Conservation (phyloP, 1,284 basidiomycete genomes). For the Leccinum angustisporum region DNA sequence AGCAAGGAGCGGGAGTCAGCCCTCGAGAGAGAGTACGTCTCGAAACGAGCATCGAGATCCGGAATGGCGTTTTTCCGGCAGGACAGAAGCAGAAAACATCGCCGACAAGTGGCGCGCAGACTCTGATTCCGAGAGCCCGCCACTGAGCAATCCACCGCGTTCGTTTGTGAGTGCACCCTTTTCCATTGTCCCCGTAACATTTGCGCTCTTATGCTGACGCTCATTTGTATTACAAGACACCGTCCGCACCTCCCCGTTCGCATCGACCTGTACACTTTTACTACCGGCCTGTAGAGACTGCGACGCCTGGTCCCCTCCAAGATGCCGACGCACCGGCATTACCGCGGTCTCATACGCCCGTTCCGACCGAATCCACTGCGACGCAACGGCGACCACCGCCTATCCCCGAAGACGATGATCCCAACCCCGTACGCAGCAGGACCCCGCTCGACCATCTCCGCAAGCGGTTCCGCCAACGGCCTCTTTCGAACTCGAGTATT, state of each 20-base stretch:
- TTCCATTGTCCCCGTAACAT: neutral
- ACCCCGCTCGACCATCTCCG: constrained; percentile 27
- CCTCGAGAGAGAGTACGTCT: constrained; percentile 18
- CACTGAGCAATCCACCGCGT: constrained; percentile 19
- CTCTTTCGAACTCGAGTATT: constrained; percentile 28
- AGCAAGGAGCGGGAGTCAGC: constrained; percentile 28
- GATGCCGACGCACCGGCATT: constrained; percentile 10
- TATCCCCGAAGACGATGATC: constrained; percentile 3
- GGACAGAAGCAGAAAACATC: constrained; percentile 30
- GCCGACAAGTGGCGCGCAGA: constrained; percentile 33
- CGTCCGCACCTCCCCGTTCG: constrained; percentile 11
- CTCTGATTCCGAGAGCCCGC: constrained; percentile 16
- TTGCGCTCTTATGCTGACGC: constrained; percentile 6
- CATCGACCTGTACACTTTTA: constrained; percentile 20
- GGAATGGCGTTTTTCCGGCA: constrained; percentile 14
- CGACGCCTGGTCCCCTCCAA: constrained; percentile 18
- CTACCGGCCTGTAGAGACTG: constrained; percentile 19
- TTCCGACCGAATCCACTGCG: constrained; percentile 10
- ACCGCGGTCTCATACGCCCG: constrained; percentile 17
- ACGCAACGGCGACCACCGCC: neutral
- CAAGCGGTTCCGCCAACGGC: constrained; percentile 31
- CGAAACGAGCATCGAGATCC: constrained; percentile 17
- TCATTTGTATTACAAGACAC: constrained; percentile 16
- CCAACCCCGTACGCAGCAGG: constrained; percentile 5
- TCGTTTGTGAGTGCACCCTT: constrained; percentile 20